Conservation (phyloP, 192 early-diverging fungal genomes). For the Coemansia brasiliensis region DNA sequence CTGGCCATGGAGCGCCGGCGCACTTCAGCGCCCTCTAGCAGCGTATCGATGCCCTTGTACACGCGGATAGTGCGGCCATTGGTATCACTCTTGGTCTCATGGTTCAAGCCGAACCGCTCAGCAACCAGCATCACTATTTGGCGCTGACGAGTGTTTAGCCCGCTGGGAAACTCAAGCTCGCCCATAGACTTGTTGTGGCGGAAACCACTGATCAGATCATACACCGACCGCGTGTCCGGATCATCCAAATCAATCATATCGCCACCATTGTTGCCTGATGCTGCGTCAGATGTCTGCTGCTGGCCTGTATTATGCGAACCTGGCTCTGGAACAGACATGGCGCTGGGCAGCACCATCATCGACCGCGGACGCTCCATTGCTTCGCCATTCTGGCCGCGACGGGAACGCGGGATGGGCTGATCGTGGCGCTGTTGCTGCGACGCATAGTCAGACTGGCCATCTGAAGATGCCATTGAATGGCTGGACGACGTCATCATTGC, state of each 20-base stretch:
- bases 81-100: conserved; percentile 51
- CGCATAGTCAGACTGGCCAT: conserved; percentile 29
- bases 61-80: conserved; percentile 47
- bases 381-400: conserved; percentile 35
- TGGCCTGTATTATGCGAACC: conserved; percentile 16
- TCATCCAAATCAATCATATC: conserved; percentile 68
- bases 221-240: conserved; percentile 66
- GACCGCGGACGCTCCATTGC: conserved; percentile 33
- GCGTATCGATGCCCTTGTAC: conserved; percentile 53
- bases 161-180: conserved; percentile 66
- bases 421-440: conserved; percentile 37
- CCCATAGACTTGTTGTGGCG: conserved; percentile 66
- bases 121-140: conserved; percentile 68
- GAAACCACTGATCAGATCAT: conserved; percentile 71
- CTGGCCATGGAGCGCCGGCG: conserved; percentile 46
- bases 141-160: conserved; percentile 60
- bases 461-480: conserved; percentile 2
- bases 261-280: conserved; percentile 8
- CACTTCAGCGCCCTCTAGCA: conserved; percentile 51
- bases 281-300: conserved; percentile 15
- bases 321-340: conserved; percentile 41
- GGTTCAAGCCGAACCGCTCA: conserved; percentile 64
- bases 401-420: conserved; percentile 43
- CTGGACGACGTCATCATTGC: conserved; percentile 49
- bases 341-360: conserved; percentile 50